phyloP scores from a whole-genome alignment of 2,329 filamentous ascomycete genomes.

The Mariannaea elegans region DNA sequence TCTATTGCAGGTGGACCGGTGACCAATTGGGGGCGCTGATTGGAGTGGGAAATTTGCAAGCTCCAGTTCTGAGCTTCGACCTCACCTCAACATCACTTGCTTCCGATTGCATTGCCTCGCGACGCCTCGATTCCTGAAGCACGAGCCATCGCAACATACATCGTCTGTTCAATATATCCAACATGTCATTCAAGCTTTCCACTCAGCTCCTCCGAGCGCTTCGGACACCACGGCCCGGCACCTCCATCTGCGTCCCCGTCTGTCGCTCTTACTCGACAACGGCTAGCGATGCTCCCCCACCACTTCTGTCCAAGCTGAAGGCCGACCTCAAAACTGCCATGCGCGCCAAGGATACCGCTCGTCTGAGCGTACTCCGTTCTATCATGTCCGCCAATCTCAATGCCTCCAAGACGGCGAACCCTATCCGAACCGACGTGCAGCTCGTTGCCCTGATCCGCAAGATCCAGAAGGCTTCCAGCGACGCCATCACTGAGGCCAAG shows the following conservation, averaged over 20 bases:
- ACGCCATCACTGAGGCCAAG: conserved; percentile 71
- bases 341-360: conserved; percentile 69
- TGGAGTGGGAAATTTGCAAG: conserved; percentile 37
- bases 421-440: conserved; percentile 76
- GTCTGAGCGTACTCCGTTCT: conserved; percentile 73
- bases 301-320: conserved; percentile 63
- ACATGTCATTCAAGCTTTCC: conserved; percentile 38
- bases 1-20: not conserved
- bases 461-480: conserved; percentile 64
- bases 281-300: conserved; percentile 51
- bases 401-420: conserved; percentile 75
- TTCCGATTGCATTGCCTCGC: conserved; percentile 14
- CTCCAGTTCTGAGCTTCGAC: conserved; percentile 24
- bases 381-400: conserved; percentile 77
- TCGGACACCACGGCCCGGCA: conserved; percentile 31
- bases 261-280: conserved; percentile 45
- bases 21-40: conserved; percentile 32
- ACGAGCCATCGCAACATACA: not conserved
- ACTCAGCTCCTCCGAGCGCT: conserved; percentile 37
- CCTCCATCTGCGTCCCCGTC: conserved; percentile 24
- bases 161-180: not conserved
- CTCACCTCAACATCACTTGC: conserved; percentile 5
- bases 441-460: conserved; percentile 74
- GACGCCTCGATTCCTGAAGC: not conserved
- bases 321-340: conserved; percentile 72